Conservation (phyloP, 2,329 filamentous ascomycete genomes). For the Hypoxylon sp. region DNA sequence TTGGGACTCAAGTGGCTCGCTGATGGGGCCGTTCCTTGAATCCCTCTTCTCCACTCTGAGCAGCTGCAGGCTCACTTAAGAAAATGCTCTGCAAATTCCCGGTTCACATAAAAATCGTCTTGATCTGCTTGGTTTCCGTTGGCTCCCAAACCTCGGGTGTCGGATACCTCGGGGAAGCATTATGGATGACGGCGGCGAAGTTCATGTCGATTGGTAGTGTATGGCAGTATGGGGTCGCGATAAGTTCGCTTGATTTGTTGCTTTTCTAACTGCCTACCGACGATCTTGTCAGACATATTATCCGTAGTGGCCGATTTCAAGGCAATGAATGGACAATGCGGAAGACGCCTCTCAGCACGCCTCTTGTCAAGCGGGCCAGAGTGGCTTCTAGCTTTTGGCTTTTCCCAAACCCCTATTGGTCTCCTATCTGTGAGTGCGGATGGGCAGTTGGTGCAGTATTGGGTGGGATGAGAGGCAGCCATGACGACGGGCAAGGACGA, state of each 20-base stretch:
- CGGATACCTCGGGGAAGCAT: constrained; percentile 33
- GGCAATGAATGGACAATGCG: constrained; percentile 6
- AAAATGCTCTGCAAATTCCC: constrained; percentile 31
- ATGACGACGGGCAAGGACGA: constrained; percentile 27
- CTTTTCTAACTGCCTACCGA: constrained; percentile 37
- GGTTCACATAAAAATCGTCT: constrained; percentile 8
- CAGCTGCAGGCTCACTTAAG: constrained; percentile 20
- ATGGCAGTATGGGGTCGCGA: constrained; percentile 19
- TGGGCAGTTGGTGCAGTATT: constrained; percentile 10
- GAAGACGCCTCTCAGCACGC: constrained; percentile 20
- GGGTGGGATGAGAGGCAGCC: constrained; percentile 19
- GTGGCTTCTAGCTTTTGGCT: constrained; percentile 10
- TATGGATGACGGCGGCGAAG: constrained; percentile 19
- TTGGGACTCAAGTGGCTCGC: constrained; percentile 17
- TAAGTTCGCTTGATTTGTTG: constrained; percentile 21
- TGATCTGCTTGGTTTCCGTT: constrained; percentile 15
- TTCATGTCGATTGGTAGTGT: background rate
- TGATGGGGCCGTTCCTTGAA: background rate
- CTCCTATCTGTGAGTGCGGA: constrained; percentile 22
- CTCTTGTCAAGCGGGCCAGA: constrained; percentile 24
- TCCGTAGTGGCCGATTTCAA: constrained; percentile 15
- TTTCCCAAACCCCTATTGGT: constrained; percentile 25
- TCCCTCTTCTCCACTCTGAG: background rate
- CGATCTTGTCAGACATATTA: constrained; percentile 47
- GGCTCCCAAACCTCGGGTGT: constrained; percentile 32